Conservation (phyloP, 1,139 yeast genomes). For the Casaregolazyma suthepensis region DNA sequence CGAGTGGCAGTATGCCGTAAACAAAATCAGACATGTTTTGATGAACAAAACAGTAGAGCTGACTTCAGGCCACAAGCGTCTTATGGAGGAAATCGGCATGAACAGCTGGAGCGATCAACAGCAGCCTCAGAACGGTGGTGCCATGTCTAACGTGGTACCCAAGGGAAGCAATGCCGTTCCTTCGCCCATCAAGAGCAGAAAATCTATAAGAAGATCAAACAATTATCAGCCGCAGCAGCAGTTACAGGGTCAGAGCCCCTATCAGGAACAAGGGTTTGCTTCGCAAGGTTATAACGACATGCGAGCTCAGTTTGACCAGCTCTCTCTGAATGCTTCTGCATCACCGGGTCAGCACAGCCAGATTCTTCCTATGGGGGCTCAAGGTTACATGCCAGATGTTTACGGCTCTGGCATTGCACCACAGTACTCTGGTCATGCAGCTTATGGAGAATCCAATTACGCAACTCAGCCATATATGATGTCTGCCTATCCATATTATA, state of each 20-base stretch:
- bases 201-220: background rate
- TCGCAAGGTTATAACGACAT: constrained; percentile 7
- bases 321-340: background rate
- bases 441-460: background rate
- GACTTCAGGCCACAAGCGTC: constrained; percentile 69
- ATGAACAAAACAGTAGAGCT: constrained; percentile 51
- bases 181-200: constrained; percentile 2
- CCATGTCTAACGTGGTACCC: constrained; percentile 1
- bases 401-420: background rate
- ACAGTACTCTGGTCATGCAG: background rate
- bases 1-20: constrained; percentile 51
- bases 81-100: constrained; percentile 90
- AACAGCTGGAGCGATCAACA: constrained; percentile 7
- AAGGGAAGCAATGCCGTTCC: background rate
- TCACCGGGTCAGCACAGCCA: constrained; percentile 4
- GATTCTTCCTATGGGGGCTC: background rate
- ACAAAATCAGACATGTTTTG: constrained; percentile 57
- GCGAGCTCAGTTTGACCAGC: constrained; percentile 12
- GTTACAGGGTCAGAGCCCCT: background rate
- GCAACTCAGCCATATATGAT: constrained; percentile 3
- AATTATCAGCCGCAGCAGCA: constrained; percentile 6
- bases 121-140: constrained; percentile 4
- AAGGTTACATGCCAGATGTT: background rate
- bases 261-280: constrained; percentile 1
- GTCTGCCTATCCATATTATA: constrained; percentile 7